These are phyloP conservation scores for Diaporthe nobilis DNA, from an alignment of 2,329 filamentous ascomycete species.

Conservation along the genomic window DNA sequence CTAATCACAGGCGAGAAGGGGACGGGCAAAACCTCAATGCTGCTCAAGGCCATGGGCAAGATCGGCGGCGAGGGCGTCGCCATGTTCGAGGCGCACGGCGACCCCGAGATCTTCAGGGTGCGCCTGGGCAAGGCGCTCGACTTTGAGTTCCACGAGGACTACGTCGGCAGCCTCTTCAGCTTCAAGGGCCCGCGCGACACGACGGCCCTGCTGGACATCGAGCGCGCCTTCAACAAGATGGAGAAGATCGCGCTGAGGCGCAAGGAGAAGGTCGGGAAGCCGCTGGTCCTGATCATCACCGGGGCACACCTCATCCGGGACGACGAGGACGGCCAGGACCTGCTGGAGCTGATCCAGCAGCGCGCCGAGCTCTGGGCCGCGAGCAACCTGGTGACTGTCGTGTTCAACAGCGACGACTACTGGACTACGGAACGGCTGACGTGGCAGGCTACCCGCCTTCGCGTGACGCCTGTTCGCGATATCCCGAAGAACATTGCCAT, in stretches of 20 bases:
- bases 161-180: constrained; percentile 95
- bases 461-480: constrained; percentile 89
- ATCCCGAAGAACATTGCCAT: constrained; percentile 84
- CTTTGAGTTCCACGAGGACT: constrained; percentile 98
- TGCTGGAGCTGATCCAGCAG: constrained; percentile 97
- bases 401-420: constrained; percentile 98
- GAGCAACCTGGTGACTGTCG: constrained; percentile 87
- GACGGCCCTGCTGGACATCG: constrained; percentile 93
- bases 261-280: constrained; percentile 72
- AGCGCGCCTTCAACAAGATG: constrained; percentile 96
- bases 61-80: constrained; percentile 89
- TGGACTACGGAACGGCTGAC: constrained; percentile 98
- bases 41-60: constrained; percentile 94
- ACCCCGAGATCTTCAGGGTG: constrained; percentile 94
- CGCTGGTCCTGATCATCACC: constrained; percentile 94
- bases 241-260: constrained; percentile 91
- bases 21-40: constrained; percentile 96
- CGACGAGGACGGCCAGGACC: constrained; percentile 89
- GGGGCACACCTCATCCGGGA: constrained; percentile 95
- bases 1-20: constrained; percentile 96
- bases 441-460: constrained; percentile 92
- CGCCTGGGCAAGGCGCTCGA: constrained; percentile 93
- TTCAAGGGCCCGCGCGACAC: constrained; percentile 90
- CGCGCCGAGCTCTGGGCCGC: constrained; percentile 97
- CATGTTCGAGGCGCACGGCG: constrained; percentile 97